Conservation (phyloP, 768 basidiomycete species). For the Termitomyces sp. region DNA sequence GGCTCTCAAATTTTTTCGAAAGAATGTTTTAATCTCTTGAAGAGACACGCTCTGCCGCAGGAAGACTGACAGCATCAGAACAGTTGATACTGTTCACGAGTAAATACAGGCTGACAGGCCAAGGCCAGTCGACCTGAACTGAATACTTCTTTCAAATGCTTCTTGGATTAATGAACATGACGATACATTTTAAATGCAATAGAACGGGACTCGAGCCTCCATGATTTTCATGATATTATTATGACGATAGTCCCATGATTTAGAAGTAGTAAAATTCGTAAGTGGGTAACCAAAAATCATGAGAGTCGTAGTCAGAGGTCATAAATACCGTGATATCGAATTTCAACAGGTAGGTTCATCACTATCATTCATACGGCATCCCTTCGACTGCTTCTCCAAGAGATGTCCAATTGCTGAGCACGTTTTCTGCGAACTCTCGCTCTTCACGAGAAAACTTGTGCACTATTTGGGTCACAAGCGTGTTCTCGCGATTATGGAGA, state of each 20-base stretch:
- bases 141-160: background rate
- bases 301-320: background rate
- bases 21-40: too few species aligned
- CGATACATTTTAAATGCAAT: too few species aligned
- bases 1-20: too few species aligned
- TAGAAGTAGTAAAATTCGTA: background rate
- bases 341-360: background rate
- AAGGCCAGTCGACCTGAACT: too few species aligned
- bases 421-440: slow-evolving; percentile 55
- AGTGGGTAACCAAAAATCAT: slow-evolving; percentile 1
- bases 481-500: slow-evolving; percentile 85
- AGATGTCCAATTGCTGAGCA: slow-evolving; percentile 69
- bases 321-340: background rate
- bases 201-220: too few species aligned
- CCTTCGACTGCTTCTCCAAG: slow-evolving; percentile 62
- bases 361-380: slow-evolving; percentile 84
- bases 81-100: background rate
- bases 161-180: background rate
- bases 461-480: slow-evolving; percentile 67
- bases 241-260: background rate
- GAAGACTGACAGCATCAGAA: too few species aligned
- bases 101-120: too few species aligned
- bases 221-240: background rate
- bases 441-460: slow-evolving; percentile 74
- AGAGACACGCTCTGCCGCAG: too few species aligned